Evolutionary conservation across 1,139 yeast genomes (phyloP).

Genomic region (Sugiyamaella novakii): DNA sequence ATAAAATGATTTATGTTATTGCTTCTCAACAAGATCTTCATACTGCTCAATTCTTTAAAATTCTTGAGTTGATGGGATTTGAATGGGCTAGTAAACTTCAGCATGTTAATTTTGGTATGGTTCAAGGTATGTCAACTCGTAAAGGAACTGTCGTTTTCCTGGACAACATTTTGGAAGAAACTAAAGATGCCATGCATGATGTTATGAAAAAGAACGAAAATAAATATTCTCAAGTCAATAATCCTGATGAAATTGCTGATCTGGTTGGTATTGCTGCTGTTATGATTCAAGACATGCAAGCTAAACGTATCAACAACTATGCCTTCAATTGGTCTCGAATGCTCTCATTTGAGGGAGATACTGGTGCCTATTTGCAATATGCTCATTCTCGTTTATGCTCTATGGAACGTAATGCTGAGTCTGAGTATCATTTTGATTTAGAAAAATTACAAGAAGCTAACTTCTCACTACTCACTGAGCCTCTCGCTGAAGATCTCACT

Average conservation of each 20-base stretch:
- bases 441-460: conserved; percentile 61
- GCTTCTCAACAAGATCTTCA: conserved; percentile 97
- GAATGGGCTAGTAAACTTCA: conserved; percentile 80
- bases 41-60: conserved; percentile 91
- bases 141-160: conserved; percentile 97
- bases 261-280: conserved; percentile 96
- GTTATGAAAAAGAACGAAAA: conserved; percentile 93
- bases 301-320: conserved; percentile 95
- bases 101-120: conserved; percentile 97
- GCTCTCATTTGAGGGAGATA: conserved; percentile 98
- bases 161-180: conserved; percentile 90
- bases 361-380: conserved; percentile 98
- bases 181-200: conserved; percentile 94
- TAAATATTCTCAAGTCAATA: conserved; percentile 89
- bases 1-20: conserved; percentile 93
- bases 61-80: conserved; percentile 86
- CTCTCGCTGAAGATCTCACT: conserved; percentile 69
- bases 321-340: conserved; percentile 98
- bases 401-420: conserved; percentile 78
- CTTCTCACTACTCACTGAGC: conserved; percentile 70
- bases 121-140: conserved; percentile 97
- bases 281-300: conserved; percentile 98
- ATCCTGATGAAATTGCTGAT: conserved; percentile 96
- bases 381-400: conserved; percentile 98
- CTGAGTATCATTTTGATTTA: conserved; percentile 35